A percentile compares a stretch with the other conserved stretches of the same genome.
phyloP scores from a whole-genome alignment of 2,329 filamentous ascomycete species.

The Purpureocillium takamizusanense region DNA sequence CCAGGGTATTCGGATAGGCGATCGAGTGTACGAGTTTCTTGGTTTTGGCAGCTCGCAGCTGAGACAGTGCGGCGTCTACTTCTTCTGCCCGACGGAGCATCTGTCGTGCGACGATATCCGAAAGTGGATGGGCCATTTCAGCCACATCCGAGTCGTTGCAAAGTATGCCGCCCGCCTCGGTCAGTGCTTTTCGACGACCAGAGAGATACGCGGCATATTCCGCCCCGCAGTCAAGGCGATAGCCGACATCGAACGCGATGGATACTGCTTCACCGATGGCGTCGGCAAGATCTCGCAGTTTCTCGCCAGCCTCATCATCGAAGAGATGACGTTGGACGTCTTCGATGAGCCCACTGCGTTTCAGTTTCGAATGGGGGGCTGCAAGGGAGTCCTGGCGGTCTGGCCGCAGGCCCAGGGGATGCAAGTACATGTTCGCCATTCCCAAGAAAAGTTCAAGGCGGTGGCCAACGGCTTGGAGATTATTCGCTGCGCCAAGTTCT shows the following conservation, averaged over 20 bases:
- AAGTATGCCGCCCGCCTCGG: conserved; percentile 85
- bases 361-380: conserved; percentile 87
- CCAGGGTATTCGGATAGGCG: conserved; percentile 75
- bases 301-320: conserved; percentile 63
- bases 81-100: conserved; percentile 66
- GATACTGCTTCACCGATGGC: conserved; percentile 77
- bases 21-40: conserved; percentile 77
- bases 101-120: conserved; percentile 70
- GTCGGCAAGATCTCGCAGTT: conserved; percentile 85
- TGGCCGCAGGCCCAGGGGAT: conserved; percentile 59
- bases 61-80: conserved; percentile 83
- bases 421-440: conserved; percentile 71
- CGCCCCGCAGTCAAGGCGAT: conserved; percentile 53
- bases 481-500: conserved; percentile 68
- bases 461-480: conserved; percentile 70
- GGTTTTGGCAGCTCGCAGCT: conserved; percentile 96
- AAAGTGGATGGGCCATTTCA: conserved; percentile 77
- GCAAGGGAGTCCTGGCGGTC: conserved; percentile 77
- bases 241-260: conserved; percentile 60
- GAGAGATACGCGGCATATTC: conserved; percentile 57
- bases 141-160: conserved; percentile 71
- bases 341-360: conserved; percentile 65
- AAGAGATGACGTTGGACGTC: conserved; percentile 55
- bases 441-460: conserved; percentile 79
- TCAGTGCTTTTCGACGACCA: conserved; percentile 92